Conservation (phyloP, 2,329 filamentous ascomycete genomes). For the Cladosporium sp. region DNA sequence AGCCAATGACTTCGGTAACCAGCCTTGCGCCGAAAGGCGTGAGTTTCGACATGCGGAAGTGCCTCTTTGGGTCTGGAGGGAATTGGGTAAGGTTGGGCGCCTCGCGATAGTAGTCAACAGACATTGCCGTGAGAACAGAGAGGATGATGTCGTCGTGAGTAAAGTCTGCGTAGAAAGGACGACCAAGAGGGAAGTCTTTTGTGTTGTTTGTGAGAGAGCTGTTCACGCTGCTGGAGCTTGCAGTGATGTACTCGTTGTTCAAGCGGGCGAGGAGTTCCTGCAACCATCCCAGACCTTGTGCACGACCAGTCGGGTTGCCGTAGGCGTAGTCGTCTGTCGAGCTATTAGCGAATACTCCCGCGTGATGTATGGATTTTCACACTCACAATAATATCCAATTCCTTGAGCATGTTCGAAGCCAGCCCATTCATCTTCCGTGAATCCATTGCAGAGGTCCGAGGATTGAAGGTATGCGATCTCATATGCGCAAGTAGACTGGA, state of each 20-base stretch:
- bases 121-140: slow-evolving; percentile 48
- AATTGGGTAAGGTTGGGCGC: slow-evolving; percentile 40
- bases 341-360: not conserved
- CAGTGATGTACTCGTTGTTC: slow-evolving; percentile 43
- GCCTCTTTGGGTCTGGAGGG: slow-evolving; percentile 42
- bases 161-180: slow-evolving; percentile 52
- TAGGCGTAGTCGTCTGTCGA: slow-evolving; percentile 31
- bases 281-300: slow-evolving; percentile 52
- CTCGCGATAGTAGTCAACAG: slow-evolving; percentile 52
- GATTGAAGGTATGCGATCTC: slow-evolving; percentile 48
- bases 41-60: slow-evolving; percentile 48
- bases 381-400: slow-evolving; percentile 45
- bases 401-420: slow-evolving; percentile 53
- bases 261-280: slow-evolving; percentile 50
- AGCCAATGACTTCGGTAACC: slow-evolving; percentile 54
- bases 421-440: slow-evolving; percentile 53
- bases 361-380: slow-evolving; percentile 22
- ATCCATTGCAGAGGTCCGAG: slow-evolving; percentile 51
- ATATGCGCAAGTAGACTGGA: slow-evolving; percentile 51
- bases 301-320: slow-evolving; percentile 49
- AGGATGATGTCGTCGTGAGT: slow-evolving; percentile 52
- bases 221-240: slow-evolving; percentile 51
- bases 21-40: slow-evolving; percentile 55
- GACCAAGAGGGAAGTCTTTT: slow-evolving; percentile 44
- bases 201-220: slow-evolving; percentile 45